Conservation (phyloP, 768 basidiomycete species). For the Phylloporus rhodoxanthus region DNA sequence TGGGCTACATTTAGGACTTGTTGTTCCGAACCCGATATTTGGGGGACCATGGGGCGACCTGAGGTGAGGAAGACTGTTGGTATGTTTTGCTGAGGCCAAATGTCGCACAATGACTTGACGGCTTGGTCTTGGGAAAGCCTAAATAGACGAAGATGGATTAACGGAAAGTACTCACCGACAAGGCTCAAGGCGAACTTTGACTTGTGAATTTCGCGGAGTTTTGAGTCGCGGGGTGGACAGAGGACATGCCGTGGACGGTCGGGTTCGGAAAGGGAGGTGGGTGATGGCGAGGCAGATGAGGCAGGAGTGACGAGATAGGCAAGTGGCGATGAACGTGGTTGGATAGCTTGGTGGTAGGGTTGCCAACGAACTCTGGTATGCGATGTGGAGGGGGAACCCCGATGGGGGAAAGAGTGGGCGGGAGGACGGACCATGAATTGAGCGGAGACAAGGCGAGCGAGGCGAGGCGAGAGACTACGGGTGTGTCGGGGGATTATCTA, state of each 20-base stretch:
- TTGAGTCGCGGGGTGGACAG: constrained; percentile 32
- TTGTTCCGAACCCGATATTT: constrained; percentile 11
- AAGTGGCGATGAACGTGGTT: constrained; percentile 32
- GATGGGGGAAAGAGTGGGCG: constrained; percentile 56
- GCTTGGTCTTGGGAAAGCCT: constrained; percentile 57
- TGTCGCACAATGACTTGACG: constrained; percentile 68
- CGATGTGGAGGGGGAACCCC: constrained; percentile 59
- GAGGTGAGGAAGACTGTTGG: constrained; percentile 49
- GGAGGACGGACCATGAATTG: constrained; percentile 32
- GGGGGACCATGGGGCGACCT: constrained; percentile 24
- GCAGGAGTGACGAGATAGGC: constrained; percentile 54
- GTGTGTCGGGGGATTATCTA: constrained; percentile 30
- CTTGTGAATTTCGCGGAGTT: constrained; percentile 47
- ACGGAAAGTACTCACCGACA: constrained; percentile 51
- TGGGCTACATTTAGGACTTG: constrained; percentile 1
- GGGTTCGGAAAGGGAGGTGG: constrained; percentile 34
- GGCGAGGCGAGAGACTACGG: constrained; percentile 4
- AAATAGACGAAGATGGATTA: constrained; percentile 6
- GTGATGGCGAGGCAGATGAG: constrained; percentile 43
- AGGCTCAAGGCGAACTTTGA: constrained; percentile 59
- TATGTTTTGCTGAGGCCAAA: constrained; percentile 76
- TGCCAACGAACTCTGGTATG: constrained; percentile 76
- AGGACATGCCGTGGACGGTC: constrained; percentile 28
- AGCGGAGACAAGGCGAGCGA: constrained; percentile 3
- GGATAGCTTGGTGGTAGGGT: constrained; percentile 53